These are phyloP conservation scores for Aspergillus terreus DNA, from an alignment of 2,329 filamentous ascomycete genomes.

Conservation along the genomic window DNA sequence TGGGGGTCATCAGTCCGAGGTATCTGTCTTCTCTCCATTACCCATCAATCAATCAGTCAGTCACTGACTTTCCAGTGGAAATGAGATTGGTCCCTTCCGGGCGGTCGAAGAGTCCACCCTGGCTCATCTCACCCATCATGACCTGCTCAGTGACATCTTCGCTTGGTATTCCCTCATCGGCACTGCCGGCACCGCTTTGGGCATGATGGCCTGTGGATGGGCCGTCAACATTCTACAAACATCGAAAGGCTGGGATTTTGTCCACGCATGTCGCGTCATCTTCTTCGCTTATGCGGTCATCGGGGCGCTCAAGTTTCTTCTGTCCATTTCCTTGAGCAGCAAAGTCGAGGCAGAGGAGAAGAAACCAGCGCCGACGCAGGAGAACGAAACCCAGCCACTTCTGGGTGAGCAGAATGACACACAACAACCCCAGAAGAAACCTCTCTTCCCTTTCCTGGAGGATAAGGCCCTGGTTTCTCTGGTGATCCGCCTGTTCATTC, in stretches of 20 bases:
- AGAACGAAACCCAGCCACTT: conserved; percentile 35
- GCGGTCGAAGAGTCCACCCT: conserved; percentile 64
- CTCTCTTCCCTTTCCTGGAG: conserved; percentile 53
- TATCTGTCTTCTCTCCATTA: conserved; percentile 15
- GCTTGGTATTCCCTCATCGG: conserved; percentile 59
- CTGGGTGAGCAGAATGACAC: conserved; percentile 16
- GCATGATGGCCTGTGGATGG: conserved; percentile 60
- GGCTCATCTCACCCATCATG: conserved; percentile 56
- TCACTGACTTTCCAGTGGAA: conserved; percentile 39
- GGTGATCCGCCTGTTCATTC: conserved; percentile 55
- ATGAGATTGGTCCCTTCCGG: conserved; percentile 65
- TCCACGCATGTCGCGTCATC: conserved; percentile 52
- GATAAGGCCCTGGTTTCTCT: conserved; percentile 42
- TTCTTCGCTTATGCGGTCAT: conserved; percentile 57
- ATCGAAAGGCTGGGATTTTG: conserved; percentile 40
- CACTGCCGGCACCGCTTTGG: conserved; percentile 58
- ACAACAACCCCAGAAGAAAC: conserved; percentile 20
- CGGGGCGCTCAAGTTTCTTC: conserved; percentile 54
- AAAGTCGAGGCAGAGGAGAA: conserved; percentile 43
- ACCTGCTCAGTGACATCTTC: conserved; percentile 59
- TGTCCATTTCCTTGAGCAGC: conserved; percentile 49
- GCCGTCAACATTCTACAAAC: conserved; percentile 50
- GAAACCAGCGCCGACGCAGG: conserved; percentile 15
- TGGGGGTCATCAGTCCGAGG: conserved; percentile 60
- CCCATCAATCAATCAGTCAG: neutral